These are phyloP conservation scores for Fonsecaea nubica DNA, from an alignment of 2,329 filamentous ascomycete species.

Conservation along the genomic window DNA sequence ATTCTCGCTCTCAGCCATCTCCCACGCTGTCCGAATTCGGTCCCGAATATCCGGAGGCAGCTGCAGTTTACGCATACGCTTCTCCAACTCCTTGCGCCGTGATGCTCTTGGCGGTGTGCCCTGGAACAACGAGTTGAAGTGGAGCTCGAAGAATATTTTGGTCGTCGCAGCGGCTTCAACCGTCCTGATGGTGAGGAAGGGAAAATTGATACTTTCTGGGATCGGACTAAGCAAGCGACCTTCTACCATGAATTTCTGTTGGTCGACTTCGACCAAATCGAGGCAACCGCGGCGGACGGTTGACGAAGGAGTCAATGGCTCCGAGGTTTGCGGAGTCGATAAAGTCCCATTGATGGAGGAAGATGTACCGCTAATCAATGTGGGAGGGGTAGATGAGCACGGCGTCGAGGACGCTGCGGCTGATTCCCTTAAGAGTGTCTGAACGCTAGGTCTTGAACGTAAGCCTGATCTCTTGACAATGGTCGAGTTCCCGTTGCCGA, in stretches of 20 bases:
- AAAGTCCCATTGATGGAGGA: conserved; percentile 11
- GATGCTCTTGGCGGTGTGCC: conserved; percentile 65
- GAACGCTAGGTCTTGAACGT: conserved; percentile 36
- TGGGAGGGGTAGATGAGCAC: conserved; percentile 33
- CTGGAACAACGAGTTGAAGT: conserved; percentile 74
- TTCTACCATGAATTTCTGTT: conserved; percentile 16
- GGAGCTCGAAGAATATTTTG: conserved; percentile 84
- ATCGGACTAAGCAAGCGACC: conserved; percentile 34
- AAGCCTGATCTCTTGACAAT: conserved; percentile 35
- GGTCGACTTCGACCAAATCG: conserved; percentile 27
- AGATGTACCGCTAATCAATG: conserved; percentile 29
- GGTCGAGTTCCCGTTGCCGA: conserved; percentile 34
- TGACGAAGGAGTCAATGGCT: conserved; percentile 30
- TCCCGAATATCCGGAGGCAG: conserved; percentile 29
- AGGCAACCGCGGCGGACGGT: conserved; percentile 23
- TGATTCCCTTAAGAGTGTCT: conserved; percentile 31
- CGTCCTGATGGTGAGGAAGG: conserved; percentile 54
- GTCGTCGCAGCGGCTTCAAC: conserved; percentile 80
- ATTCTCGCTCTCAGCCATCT: conserved; percentile 72
- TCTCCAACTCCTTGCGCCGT: conserved; percentile 68
- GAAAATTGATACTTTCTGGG: conserved; percentile 24
- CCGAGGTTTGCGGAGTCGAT: conserved; percentile 36
- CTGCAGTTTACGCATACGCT: conserved; percentile 57
- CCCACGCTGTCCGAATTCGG: conserved; percentile 65
- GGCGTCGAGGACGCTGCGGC: conserved; percentile 6